Percentiles rank a stretch among this genome's conserved stretches.
Evolutionary conservation across 75 land plant species (phyloP).

Genomic region (Sequoiadendron giganteum): DNA sequence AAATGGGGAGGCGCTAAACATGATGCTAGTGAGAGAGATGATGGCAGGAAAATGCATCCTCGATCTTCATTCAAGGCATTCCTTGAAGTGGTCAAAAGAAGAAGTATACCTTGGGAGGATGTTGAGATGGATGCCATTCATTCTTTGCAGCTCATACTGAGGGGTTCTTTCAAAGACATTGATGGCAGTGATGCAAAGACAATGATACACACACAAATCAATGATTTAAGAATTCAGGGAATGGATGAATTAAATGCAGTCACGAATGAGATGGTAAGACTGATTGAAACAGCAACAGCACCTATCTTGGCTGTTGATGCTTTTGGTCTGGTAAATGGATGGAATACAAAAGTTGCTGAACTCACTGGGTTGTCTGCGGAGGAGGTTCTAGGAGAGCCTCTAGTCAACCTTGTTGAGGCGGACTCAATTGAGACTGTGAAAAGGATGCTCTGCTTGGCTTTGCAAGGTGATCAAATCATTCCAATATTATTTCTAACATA

Average conservation of each 20-base stretch:
- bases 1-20: constrained; percentile 96
- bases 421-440: constrained; percentile 54
- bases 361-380: constrained; percentile 67
- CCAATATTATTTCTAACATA: not conserved
- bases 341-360: constrained; percentile 87
- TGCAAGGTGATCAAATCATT: constrained; percentile 48
- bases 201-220: constrained; percentile 54
- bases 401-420: constrained; percentile 53
- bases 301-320: constrained; percentile 86
- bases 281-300: constrained; percentile 81
- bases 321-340: constrained; percentile 70
- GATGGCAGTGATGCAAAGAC: constrained; percentile 37
- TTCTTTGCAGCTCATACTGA: constrained; percentile 82
- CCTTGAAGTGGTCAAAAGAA: constrained; percentile 74
- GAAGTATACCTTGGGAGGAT: constrained; percentile 90
- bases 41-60: constrained; percentile 77
- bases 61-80: constrained; percentile 89
- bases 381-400: constrained; percentile 59
- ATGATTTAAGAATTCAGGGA: constrained; percentile 45
- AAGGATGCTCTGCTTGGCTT: constrained; percentile 59
- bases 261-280: constrained; percentile 89
- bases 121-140: constrained; percentile 95
- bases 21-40: constrained; percentile 63
- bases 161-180: constrained; percentile 66
- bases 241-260: constrained; percentile 70